These are phyloP conservation scores for Solanum phureja DNA, from an alignment of 257 asterid species.

Conservation along the genomic window DNA sequence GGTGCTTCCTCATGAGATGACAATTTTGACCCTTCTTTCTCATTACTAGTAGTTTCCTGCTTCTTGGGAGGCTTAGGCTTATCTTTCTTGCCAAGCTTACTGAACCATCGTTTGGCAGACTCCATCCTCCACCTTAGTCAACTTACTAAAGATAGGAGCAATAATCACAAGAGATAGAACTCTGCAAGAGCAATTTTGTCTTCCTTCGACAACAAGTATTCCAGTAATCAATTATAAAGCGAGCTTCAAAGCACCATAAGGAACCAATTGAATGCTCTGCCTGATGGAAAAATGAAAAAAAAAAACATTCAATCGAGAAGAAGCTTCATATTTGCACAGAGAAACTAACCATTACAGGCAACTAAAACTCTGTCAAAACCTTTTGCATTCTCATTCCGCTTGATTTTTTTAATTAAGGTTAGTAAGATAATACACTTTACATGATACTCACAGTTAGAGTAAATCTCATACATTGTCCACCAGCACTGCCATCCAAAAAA, in stretches of 20 bases:
- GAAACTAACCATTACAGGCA: not conserved
- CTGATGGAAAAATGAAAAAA: conserved; percentile 10
- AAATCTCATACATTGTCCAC: not conserved
- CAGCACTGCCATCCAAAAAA: not conserved
- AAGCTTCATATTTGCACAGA: not conserved
- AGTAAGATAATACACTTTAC: not conserved
- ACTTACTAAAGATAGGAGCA: conserved; percentile 15
- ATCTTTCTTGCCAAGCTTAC: conserved; percentile 51
- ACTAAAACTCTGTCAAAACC: not conserved
- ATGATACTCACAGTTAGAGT: not conserved
- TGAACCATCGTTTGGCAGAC: conserved; percentile 57
- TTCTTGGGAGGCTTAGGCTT: conserved; percentile 60
- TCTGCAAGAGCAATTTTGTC: conserved; percentile 4
- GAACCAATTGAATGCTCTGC: conserved; percentile 16
- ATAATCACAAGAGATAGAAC: conserved; percentile 9
- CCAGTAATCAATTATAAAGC: conserved; percentile 26
- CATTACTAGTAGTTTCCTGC: conserved; percentile 48
- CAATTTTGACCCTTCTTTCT: conserved; percentile 52
- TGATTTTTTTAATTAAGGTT: not conserved
- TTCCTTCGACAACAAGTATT: conserved; percentile 16
- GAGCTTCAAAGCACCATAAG: conserved; percentile 8
- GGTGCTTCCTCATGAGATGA: conserved; percentile 60
- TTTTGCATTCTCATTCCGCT: not conserved
- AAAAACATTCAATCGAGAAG: conserved; percentile 14
- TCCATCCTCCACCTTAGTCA: conserved; percentile 52